Evolutionary conservation across 1,139 yeast genomes (phyloP).

Genomic region (Debaryomyces sp.): DNA sequence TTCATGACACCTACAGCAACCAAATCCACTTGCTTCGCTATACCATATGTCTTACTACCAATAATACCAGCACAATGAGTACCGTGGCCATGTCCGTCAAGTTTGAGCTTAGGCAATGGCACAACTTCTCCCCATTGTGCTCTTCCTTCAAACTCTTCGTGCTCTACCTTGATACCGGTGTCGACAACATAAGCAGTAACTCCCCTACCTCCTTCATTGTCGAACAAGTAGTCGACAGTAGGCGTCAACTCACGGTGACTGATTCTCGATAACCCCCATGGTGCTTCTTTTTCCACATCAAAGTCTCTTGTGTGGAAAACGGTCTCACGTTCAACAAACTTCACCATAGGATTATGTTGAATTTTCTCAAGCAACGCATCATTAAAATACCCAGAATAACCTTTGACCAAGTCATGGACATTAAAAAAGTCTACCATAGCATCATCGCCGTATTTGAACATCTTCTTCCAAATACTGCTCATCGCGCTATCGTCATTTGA

Average conservation of each 20-base stretch:
- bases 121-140: slow-evolving; percentile 47
- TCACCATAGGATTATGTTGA: slow-evolving; percentile 31
- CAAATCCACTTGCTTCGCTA: slow-evolving; percentile 44
- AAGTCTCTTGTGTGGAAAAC: slow-evolving; percentile 34
- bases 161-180: slow-evolving; percentile 44
- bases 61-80: slow-evolving; percentile 52
- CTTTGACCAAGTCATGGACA: slow-evolving; percentile 28
- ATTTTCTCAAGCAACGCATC: slow-evolving; percentile 29
- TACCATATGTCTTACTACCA: slow-evolving; percentile 45
- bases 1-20: slow-evolving; percentile 48
- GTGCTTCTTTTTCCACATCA: slow-evolving; percentile 40
- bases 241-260: slow-evolving; percentile 36
- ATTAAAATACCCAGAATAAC: slow-evolving; percentile 39
- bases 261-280: slow-evolving; percentile 47
- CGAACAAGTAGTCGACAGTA: slow-evolving; percentile 54
- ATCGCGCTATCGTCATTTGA: slow-evolving; percentile 9
- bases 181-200: slow-evolving; percentile 49
- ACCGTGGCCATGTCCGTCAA: slow-evolving; percentile 59
- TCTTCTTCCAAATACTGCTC: slow-evolving; percentile 8
- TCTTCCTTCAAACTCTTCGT: slow-evolving; percentile 45
- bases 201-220: slow-evolving; percentile 45
- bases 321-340: slow-evolving; percentile 41
- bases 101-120: slow-evolving; percentile 37
- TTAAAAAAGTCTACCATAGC: slow-evolving; percentile 38
- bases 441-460: slow-evolving; percentile 2